Evolutionary conservation across 2,329 filamentous ascomycete genomes (phyloP), one percentile per base, ranked within the genome.

Genomic region (Neonectria ditissima): DNA sequence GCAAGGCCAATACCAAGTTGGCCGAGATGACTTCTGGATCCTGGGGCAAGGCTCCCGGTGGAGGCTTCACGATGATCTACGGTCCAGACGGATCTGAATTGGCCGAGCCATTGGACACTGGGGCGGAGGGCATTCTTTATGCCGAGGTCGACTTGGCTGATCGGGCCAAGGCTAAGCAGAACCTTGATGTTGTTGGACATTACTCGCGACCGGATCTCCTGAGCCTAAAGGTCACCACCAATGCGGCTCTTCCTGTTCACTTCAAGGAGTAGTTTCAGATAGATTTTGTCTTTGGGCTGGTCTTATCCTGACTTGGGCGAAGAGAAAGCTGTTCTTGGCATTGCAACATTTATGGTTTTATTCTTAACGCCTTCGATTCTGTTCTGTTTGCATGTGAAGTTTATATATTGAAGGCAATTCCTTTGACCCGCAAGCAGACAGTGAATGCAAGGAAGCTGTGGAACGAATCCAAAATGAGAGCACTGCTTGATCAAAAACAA

Each of bases 191-290:
- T 18, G 68, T 73, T 5, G 70, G 70, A 1, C 73, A 74, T 32
- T 76, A 80, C 57, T 73, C 76, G 5, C 72, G 78, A 32, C 78
- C 78, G 7, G 80, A 81, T 58, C 73, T 79, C 60, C 66, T 80
- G 32, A 80, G 79, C 56, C 72, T 81, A 59, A 66, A 77, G 47
- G 77, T 80, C 5, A 79, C 59, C 2, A 28, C 24, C 7, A 37
- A 54, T 28, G 59, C 55, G 1, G 63, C 63, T 24, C 6, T 41
- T n/a, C 52, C 58, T n/a, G 43, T 61, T 24, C 58, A 47, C 18
- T 41, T 61, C 18, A 48, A 5, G n/a, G 41, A 59, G 14, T 59
- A 65, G 32, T 34, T 34, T 34, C 13, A 34, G 32, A 34, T 16
- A 34, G 6, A n/a, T n/a, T n/a, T n/a, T n/a, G n/a, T n/a, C n/a